A percentile compares a stretch with the other conserved stretches of the same genome.
Evolutionary conservation across 2,329 filamentous ascomycete species (phyloP).

Genomic region (Ploettnerulaceae sp.): DNA sequence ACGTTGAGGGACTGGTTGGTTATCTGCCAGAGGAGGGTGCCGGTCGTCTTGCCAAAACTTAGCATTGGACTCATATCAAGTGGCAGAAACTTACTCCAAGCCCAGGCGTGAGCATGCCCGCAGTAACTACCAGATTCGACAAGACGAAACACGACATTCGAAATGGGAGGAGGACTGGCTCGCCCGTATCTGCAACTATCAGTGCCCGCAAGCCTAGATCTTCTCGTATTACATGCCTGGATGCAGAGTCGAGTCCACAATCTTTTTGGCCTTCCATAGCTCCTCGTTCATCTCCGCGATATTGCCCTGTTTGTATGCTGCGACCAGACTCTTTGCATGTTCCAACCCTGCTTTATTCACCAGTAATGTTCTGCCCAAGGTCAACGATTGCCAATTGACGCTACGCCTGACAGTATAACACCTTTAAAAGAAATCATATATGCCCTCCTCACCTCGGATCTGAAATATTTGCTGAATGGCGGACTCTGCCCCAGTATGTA

Average conservation of each 20-base stretch:
- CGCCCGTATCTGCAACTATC: constrained; percentile 68
- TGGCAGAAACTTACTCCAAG: constrained; percentile 53
- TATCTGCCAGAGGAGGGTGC: constrained; percentile 90
- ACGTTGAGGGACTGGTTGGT: constrained; percentile 98
- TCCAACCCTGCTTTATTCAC: constrained; percentile 75
- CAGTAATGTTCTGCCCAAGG: constrained; percentile 67
- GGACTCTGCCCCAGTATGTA: constrained; percentile 93
- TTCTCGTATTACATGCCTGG: constrained; percentile 58
- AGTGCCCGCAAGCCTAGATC: constrained; percentile 5
- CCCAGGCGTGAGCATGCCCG: constrained; percentile 91
- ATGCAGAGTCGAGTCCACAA: constrained; percentile 93
- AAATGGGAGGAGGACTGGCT: constrained; percentile 89
- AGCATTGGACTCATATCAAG: constrained; percentile 5
- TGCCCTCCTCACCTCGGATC: constrained; percentile 78
- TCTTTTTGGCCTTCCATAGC: constrained; percentile 93
- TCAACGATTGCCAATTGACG: constrained; percentile 18
- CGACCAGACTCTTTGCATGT: constrained; percentile 75
- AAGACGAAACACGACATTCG: constrained; percentile 96
- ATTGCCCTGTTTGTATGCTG: constrained; percentile 82
- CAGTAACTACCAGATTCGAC: constrained; percentile 90
- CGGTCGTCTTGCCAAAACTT: constrained; percentile 55
- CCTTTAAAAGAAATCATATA: neutral
- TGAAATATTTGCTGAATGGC: constrained; percentile 81
- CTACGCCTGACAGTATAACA: constrained; percentile 5
- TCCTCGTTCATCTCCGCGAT: constrained; percentile 78